Evolutionary conservation across 192 early-diverging fungal species (phyloP), one percentile per base, ranked within the genome.

Genomic region (Backusella mclennaniae): DNA sequence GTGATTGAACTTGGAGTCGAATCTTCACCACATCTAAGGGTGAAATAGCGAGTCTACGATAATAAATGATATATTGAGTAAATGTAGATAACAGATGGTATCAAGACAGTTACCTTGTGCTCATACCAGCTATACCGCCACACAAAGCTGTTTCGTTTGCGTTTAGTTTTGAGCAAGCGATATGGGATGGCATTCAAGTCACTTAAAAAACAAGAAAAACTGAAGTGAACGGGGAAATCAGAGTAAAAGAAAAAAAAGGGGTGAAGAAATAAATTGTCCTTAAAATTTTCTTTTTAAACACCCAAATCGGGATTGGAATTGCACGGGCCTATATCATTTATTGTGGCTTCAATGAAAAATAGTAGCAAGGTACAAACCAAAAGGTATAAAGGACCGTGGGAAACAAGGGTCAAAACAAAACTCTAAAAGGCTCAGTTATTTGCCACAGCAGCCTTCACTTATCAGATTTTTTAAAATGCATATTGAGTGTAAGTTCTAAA

Each of bases 11-110:
- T 76, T 91, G 93, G 14, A 94, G 85, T 26, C 94, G 89, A 69
- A 97, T 96, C 83, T 99, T 99, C 71, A 97, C 89, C 6, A 99
- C 96, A 71, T 99, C 97, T 3, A 99, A 84, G 6, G 97, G 97
- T 15, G 97, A 90, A 36, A 97, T 92, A 1, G 96, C 85, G 46
- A 95, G 91, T 11, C 97, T 89, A 31, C 9, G 23, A 8, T 90
- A 67, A 69, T 38, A 41, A 17, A 35, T 41, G 68, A 23, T 38
- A 35, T 26, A 35, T 39, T 35, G 21, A 66, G 23, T 17, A 26
- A 36, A 17, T 42, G 38, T 23, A 71, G 3, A n/a, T 49, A 21
- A 19, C 17, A n/a, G 46, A 19, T 15, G 17, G n/a, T 49, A 19
- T 46, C 42, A 8, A 19, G 5, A 7, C 26, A 14, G 66, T 71